Base-by-base conservation (phyloP, 306 rosid species). In the Castanospermum australe region DNA sequence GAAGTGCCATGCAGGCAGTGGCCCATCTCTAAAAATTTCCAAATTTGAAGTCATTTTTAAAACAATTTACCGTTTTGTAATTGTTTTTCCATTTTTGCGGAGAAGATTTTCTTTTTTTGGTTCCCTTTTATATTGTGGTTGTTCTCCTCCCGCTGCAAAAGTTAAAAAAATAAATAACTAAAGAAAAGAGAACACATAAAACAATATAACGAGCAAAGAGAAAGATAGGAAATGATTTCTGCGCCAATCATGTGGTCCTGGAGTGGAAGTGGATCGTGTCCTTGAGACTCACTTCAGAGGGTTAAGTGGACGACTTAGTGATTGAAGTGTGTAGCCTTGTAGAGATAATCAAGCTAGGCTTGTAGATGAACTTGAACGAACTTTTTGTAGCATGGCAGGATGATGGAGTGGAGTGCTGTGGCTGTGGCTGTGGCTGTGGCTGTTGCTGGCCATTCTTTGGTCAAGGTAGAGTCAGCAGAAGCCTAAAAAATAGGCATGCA, bases 401-500 rank as follows among this genome's bases (percentile, higher is more conserved):
- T 45, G 42, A 50, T 25, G 75, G 4, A 36, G 62, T 18, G 61
- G 12, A 24, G 51, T 22, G 28, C 6, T 0, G 2, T 28, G 32
- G 32, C 32, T 28, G 32, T 42, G 50, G 28, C 6, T 0, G 2
- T 28, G 32, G 32, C 32, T 28, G 32, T 42, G 50, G 18, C 8
- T 64, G 52, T 45, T 47, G 17, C 8, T 66, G 22, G 5, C 39
- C 15, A n/a, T 32, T 62, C 28, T 15, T 51, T 60, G 51, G 66
- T 59, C 10, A 70, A 71, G 32, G 68, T 50, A 57, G 47, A 67
- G 66, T 65, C 71, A 76, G 36, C 17, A n/a, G 76, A 72, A 42
- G 5, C 57, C 60, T 21, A 17, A 69, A 75, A 63, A 82, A 79
- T 70, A 71, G 86, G 36, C 14, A 77, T 60, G 6, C 13, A 83